Base-by-base conservation (phyloP, 2,329 filamentous ascomycete species). In the Pseudomassariella vexata region DNA sequence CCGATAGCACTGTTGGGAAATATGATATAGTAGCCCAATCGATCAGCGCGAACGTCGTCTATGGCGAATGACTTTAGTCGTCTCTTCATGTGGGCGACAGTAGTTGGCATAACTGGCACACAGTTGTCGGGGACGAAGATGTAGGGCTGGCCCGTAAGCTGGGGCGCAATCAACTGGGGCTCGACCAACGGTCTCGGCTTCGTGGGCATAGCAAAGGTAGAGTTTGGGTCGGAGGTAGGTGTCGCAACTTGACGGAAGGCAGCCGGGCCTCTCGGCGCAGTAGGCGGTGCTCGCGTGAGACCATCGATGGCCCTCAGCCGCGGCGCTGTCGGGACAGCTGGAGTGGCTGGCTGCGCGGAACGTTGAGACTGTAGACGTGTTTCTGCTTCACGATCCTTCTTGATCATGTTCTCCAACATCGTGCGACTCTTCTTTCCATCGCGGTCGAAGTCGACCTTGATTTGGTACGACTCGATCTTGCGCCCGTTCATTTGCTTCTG, bases 31-130 rank as follows among this genome's bases (percentile, higher is more conserved):
- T 95, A 98, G 1, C 92, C 92, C 1, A 79, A 82, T 37, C 77
- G 77, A 55, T 98, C 92, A 38, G 85, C 78, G 20, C 87, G 76
- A 31, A 98, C 82, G 30, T 88, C 80, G 42, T 85, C 79, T 60
- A 89, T 86, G 37, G 76, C 70, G 54, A 85, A 95, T 30, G 80
- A 78, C 57, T 90, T 92, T 33, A 96, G 67, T 30, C 90, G 76
- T 58, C 90, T 94, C 62, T 87, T 86, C 63, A 98, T 73, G 62
- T 98, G 92, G 4, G 83, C 79, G 35, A 95, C 76, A 1, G 90
- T 96, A 16, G 86, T 83, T 19, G 74, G 72, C 51, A 95, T 76
- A 9, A 94, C 84, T 2, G 92, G 92, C 2, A 98, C 90, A 45
- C 83, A 88, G 38, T 80, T 76, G 45, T 85, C 77, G n/a, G 86